Conservation (phyloP, 331 rosid genomes). For the Spiraea crenata region DNA sequence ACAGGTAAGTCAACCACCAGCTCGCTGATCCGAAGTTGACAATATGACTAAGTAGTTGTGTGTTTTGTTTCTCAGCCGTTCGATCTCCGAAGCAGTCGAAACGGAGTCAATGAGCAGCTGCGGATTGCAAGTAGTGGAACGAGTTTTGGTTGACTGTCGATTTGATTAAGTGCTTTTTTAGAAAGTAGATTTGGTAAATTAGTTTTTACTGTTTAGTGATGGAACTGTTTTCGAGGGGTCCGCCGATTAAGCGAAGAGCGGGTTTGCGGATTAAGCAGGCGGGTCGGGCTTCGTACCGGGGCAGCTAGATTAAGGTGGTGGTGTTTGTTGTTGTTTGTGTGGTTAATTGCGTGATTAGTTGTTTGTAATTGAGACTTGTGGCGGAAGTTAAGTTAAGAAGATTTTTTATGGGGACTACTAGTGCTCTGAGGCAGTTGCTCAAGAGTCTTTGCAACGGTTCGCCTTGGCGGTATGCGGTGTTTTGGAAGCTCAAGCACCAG, state of each 20-base stretch:
- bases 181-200: not conserved
- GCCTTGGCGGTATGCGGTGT: constrained; percentile 78
- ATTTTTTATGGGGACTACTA: constrained; percentile 51
- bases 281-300: constrained; percentile 88
- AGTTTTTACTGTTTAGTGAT: constrained; percentile 27
- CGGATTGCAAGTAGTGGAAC: constrained; percentile 16
- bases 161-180: constrained; percentile 23
- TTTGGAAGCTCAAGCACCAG: constrained; percentile 80
- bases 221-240: constrained; percentile 54
- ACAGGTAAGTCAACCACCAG: constrained; percentile 4
- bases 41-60: not conserved
- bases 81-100: not conserved
- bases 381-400: constrained; percentile 10
- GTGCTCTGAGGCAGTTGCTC: constrained; percentile 52
- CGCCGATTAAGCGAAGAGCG: constrained; percentile 71
- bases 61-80: not conserved
- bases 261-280: constrained; percentile 85
- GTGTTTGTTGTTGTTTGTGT: constrained; percentile 11
- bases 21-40: not conserved
- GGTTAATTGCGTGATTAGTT: constrained; percentile 26
- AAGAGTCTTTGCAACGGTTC: constrained; percentile 60
- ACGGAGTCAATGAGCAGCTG: constrained; percentile 19
- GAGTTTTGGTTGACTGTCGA: constrained; percentile 16
- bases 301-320: constrained; percentile 54
- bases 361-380: not conserved